Base-by-base conservation (phyloP, 202 grass and related monocot species). In the Thinopyrum obtusiflorum region DNA sequence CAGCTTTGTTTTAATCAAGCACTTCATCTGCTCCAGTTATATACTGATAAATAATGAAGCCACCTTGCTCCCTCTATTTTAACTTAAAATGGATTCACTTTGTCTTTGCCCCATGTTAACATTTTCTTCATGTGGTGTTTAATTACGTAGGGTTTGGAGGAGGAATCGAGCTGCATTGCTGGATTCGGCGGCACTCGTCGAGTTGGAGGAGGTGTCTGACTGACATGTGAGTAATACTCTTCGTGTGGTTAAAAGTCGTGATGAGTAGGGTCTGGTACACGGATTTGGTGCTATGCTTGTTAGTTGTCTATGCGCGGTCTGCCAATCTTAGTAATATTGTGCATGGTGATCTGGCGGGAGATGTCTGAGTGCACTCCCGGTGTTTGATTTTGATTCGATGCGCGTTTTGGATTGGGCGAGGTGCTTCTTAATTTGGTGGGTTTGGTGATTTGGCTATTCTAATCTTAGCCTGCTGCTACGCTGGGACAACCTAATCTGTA, bases 11-110 rank as follows among this genome's bases (percentile, higher is more conserved):
- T 44, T 76, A 67, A 46, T 62, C 17, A 24, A 47, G 2, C 39
- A 89, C 20, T 83, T 39, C 15, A 82, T 86, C 31, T 73, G 63
- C 40, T 82, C 64, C 21, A 74, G 53, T 42, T 77, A 3, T 68
- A 3, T 57, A n/a, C 42, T 44, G 11, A 44, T 44, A 44, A 44
- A 44, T 13, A 44, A 44, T 44, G 42, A 44, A 44, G 42, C 42
- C 42, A 44, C 42, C 42, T 44, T 44, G 42, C 42, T 44, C 42
- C 11, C 3, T 44, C 11, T 44, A 12, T 44, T 44, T 44, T 1
- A 44, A 44, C 42, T 44, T 44, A 13, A 11, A 44, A 44, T 44
- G 42, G 42, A 44, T 44, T 13, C 42, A 44, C 42, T 44, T 44
- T 44, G 42, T 44, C 42, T 44, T 44, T 44, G 42, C 11, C 42